phyloP scores from a whole-genome alignment of 768 basidiomycete species.

The Podaxis sp. region DNA sequence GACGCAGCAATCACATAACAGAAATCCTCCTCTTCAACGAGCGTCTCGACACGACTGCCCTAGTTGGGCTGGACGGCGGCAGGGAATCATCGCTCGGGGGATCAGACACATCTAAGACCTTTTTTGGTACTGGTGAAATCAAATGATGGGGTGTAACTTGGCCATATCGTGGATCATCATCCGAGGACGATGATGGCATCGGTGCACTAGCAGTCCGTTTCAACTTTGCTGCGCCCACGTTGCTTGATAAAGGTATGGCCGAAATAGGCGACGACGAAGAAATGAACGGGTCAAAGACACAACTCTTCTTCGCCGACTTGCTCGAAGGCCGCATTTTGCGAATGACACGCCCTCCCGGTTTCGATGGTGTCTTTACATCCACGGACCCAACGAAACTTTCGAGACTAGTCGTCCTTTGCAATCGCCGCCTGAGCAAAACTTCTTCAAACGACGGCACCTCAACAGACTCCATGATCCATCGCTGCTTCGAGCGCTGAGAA shows the following conservation, averaged over 20 bases:
- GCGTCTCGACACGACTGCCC: slow-evolving; percentile 23
- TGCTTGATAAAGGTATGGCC: neutral
- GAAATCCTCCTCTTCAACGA: slow-evolving; percentile 18
- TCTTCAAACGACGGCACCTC: slow-evolving; percentile 14
- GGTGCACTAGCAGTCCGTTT: slow-evolving; percentile 16
- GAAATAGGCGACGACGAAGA: slow-evolving; percentile 9
- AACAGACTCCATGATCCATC: slow-evolving; percentile 52
- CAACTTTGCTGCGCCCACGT: neutral
- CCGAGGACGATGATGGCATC: slow-evolving; percentile 43
- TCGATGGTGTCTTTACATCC: slow-evolving; percentile 1
- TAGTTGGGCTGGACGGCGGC: slow-evolving; percentile 27
- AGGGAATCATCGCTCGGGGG: slow-evolving; percentile 27
- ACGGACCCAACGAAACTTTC: neutral
- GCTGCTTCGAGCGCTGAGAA: slow-evolving; percentile 32
- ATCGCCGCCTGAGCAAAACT: neutral
- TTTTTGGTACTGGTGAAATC: slow-evolving; percentile 52
- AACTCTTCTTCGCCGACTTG: slow-evolving; percentile 2
- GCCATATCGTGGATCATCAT: slow-evolving; percentile 63
- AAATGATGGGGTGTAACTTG: slow-evolving; percentile 72
- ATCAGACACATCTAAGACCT: slow-evolving; percentile 3
- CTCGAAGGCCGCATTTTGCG: slow-evolving; percentile 10
- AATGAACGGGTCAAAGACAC: slow-evolving; percentile 3
- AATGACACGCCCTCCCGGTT: slow-evolving; percentile 4
- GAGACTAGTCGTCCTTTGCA: slow-evolving; percentile 2
- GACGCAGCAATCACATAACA: neutral